Percentiles rank a stretch among this genome's conserved stretches.
Evolutionary conservation across 495 filamentous ascomycete genomes (phyloP).

Genomic region (Polyplosphaeria fusca): DNA sequence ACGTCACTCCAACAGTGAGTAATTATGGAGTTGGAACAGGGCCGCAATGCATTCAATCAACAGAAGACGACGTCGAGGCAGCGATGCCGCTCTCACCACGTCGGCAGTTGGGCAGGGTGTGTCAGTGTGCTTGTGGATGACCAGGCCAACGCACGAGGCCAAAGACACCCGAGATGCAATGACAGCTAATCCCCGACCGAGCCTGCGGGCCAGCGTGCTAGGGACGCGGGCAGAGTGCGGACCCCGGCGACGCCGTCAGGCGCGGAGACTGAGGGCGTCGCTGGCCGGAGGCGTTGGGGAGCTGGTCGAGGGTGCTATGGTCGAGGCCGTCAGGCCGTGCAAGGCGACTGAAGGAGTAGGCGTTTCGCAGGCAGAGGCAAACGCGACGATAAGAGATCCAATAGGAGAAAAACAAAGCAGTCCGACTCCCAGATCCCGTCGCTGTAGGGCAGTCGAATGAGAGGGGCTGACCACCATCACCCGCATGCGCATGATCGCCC

Average conservation of each 20-base stretch:
- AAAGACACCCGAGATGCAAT: constrained; percentile 28
- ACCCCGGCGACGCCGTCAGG: constrained; percentile 6
- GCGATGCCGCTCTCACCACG: constrained; percentile 15
- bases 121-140: neutral
- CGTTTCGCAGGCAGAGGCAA: neutral
- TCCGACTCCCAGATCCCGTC: neutral
- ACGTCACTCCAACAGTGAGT: constrained; percentile 13
- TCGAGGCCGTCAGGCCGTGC: neutral
- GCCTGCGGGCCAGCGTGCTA: constrained; percentile 15
- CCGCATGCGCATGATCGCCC: constrained; percentile 10
- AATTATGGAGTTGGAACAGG: constrained; percentile 15
- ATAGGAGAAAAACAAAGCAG: constrained; percentile 31
- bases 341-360: too few relatives aligned
- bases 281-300: neutral
- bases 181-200: constrained; percentile 25
- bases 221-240: neutral
- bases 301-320: too few relatives aligned
- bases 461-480: constrained; percentile 12
- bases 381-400: constrained; percentile 10
- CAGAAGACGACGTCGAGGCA: neutral
- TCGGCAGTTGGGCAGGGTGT: constrained; percentile 18
- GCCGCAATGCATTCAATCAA: constrained; percentile 5
- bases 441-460: constrained; percentile 31
- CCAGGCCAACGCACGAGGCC: constrained; percentile 21
- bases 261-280: constrained; percentile 2